Conservation (phyloP, 306 rosid species). For the Cucurbita maxima region DNA sequence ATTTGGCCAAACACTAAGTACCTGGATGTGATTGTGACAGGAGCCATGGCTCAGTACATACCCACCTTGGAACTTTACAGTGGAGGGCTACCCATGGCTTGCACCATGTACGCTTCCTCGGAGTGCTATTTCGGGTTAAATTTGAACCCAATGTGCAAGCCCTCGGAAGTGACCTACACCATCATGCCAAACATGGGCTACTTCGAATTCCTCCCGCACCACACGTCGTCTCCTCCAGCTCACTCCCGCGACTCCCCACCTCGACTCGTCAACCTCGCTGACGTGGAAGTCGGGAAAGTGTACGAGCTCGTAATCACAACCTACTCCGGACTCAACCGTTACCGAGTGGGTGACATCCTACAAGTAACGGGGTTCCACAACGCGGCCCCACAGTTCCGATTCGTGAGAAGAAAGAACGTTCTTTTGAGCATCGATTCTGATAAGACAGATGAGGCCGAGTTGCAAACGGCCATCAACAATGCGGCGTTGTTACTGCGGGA, state of each 20-base stretch:
- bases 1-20: conserved; percentile 91
- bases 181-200: conserved; percentile 88
- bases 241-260: conserved; percentile 41
- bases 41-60: conserved; percentile 94
- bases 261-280: conserved; percentile 50
- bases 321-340: conserved; percentile 64
- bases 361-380: conserved; percentile 66
- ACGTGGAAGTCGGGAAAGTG: conserved; percentile 48
- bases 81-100: conserved; percentile 45
- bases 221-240: conserved; percentile 11
- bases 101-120: conserved; percentile 94
- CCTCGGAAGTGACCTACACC: conserved; percentile 70
- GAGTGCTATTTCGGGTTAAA: conserved; percentile 86
- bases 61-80: conserved; percentile 64
- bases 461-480: conserved; percentile 51
- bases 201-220: conserved; percentile 68
- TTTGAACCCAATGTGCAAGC: conserved; percentile 50
- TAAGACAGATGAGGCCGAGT: conserved; percentile 76
- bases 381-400: conserved; percentile 50
- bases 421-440: conserved; percentile 68
- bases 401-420: conserved; percentile 72
- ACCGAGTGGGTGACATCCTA: conserved; percentile 80
- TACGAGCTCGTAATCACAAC: conserved; percentile 72
- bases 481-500: conserved; percentile 29
- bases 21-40: conserved; percentile 77